phyloP scores from a whole-genome alignment of 331 rosid genomes.

The Quercus phellos region DNA sequence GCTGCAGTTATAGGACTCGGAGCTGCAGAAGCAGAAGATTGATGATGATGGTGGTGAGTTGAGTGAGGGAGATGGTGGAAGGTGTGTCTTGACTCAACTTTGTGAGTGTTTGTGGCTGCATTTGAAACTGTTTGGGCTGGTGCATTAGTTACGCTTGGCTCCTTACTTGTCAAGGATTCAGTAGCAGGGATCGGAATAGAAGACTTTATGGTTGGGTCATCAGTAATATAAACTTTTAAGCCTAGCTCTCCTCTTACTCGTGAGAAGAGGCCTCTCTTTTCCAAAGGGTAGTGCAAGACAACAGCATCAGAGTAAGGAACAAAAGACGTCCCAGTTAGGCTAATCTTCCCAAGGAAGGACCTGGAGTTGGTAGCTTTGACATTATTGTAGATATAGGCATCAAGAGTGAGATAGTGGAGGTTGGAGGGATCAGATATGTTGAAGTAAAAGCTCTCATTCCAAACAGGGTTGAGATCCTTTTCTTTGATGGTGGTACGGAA shows the following conservation, averaged over 20 bases:
- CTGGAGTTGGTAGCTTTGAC: conserved; percentile 34
- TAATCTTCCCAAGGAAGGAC: conserved; percentile 67
- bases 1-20: conserved; percentile 21
- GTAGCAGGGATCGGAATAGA: conserved; percentile 50
- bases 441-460: conserved; percentile 85
- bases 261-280: conserved; percentile 50
- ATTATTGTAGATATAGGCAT: conserved; percentile 49
- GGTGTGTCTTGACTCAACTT: conserved; percentile 46
- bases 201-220: conserved; percentile 63
- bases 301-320: conserved; percentile 79
- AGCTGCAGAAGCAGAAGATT: conserved; percentile 17
- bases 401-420: conserved; percentile 49
- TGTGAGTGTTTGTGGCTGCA: conserved; percentile 34
- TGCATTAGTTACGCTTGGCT: conserved; percentile 26
- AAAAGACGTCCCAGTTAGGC: conserved; percentile 72
- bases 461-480: conserved; percentile 77
- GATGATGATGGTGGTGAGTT: background rate
- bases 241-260: conserved; percentile 86
- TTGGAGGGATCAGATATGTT: conserved; percentile 57
- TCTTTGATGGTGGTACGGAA: conserved; percentile 65
- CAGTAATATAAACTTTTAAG: conserved; percentile 76
- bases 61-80: conserved; percentile 59
- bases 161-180: conserved; percentile 37
- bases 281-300: conserved; percentile 82
- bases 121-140: conserved; percentile 29